Base-by-base conservation (phyloP, 495 filamentous ascomycete species). In the Neurospora intermedia region DNA sequence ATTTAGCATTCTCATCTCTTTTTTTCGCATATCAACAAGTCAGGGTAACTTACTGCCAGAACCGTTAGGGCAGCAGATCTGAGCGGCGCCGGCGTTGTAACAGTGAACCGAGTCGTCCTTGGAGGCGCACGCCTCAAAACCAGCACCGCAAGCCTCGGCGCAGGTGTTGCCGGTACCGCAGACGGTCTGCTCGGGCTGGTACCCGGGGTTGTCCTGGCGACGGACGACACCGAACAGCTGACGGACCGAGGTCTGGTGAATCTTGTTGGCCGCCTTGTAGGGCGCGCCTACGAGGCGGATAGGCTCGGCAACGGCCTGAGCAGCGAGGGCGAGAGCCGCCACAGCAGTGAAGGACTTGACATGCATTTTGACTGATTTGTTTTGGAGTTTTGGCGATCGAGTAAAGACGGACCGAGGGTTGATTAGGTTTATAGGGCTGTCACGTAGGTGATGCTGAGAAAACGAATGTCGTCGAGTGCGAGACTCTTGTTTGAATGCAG, bases 81-180 rank as follows among this genome's bases (percentile, higher is more conserved):
- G 79, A 41, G 79, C 76, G 27, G 78, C 83, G 16, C 70, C 31
- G 15, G 78, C 75, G 76, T 86, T 84, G 80, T 75, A 86, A 78
- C 85, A 86, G 80, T 86, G 84, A 20, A 82, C 75, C 13, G 78
- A 39, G 62, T 70, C 72, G 73, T 85, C 82, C 41, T 69, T 77
- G 43, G 85, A 84, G 39, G 78, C 70, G 77, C 85, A 86, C 54
- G 81, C 75, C 38, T 72, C 70, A 74, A 81, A 86, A 31, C 82
- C 83, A 46, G 78, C 80, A 35, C 84, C 84, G 77, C 85, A 86
- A 59, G 84, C 84, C 75, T 84, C 81, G n/a, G 79, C 78, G 77
- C 83, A 85, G 5, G 84, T 85, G 69, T 77, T 69, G 45, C 84
- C 84, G 35, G 74, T 70, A 23, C 79, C 77, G 71, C 84, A 85